These are phyloP conservation scores for Yamadazyma trypodendri DNA, from an alignment of 1,139 yeast species.

Conservation along the genomic window DNA sequence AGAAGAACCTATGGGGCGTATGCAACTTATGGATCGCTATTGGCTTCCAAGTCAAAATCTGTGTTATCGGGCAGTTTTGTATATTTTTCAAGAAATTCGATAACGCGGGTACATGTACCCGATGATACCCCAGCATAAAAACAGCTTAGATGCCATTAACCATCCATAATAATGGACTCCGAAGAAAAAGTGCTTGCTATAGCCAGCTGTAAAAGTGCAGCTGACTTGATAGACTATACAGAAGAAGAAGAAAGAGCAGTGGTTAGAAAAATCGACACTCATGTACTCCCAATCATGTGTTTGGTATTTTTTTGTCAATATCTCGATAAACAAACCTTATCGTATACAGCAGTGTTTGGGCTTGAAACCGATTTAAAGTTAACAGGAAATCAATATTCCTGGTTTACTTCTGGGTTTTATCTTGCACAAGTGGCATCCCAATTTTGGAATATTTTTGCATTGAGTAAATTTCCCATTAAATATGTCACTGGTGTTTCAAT, in stretches of 20 bases:
- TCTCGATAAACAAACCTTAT: conserved; percentile 9
- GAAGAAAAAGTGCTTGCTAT: conserved; percentile 2
- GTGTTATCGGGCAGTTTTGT: background rate
- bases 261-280: conserved; percentile 48
- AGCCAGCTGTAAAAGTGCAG: conserved; percentile 1
- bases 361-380: conserved; percentile 44
- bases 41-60: no score
- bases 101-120: conserved; percentile 8
- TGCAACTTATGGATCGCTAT: no score
- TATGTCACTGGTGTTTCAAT: conserved; percentile 21
- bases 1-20: background rate
- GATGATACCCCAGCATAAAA: background rate
- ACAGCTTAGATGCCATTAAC: no score
- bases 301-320: conserved; percentile 19
- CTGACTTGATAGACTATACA: conserved; percentile 9
- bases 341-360: conserved; percentile 59
- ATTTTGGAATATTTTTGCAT: conserved; percentile 39
- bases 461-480: conserved; percentile 33
- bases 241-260: conserved; percentile 9
- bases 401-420: conserved; percentile 56
- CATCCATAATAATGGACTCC: background rate
- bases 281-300: conserved; percentile 53
- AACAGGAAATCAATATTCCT: conserved; percentile 49
- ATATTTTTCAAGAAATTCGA: background rate
- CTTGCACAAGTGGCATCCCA: conserved; percentile 49